Conservation (phyloP, 352 stramenopile species). For the Hyaloperonospora brassicae region DNA sequence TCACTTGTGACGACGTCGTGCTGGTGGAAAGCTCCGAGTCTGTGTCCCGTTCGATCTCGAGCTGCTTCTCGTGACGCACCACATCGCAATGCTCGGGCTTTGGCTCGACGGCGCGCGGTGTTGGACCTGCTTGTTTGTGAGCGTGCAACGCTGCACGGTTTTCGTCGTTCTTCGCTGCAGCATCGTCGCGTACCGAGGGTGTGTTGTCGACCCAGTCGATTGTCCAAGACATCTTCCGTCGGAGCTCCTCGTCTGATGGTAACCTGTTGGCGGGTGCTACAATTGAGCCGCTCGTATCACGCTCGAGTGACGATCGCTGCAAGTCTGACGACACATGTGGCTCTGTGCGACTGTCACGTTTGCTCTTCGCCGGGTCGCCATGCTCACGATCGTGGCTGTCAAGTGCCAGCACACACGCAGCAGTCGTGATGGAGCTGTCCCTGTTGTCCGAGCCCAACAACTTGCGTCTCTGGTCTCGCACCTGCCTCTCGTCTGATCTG, state of each 20-base stretch:
- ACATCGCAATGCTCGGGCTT: background rate
- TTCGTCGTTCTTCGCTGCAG: background rate
- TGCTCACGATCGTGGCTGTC: slow-evolving; percentile 6
- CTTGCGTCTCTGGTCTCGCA: slow-evolving; percentile 14
- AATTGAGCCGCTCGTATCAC: slow-evolving; percentile 6
- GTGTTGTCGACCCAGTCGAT: slow-evolving; percentile 21
- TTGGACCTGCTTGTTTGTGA: background rate
- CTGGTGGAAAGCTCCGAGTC: background rate
- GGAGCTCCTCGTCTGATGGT: slow-evolving; percentile 7
- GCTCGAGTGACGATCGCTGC: slow-evolving; percentile 11
- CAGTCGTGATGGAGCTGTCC: slow-evolving; percentile 9
- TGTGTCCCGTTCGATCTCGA: background rate
- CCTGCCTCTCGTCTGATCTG: slow-evolving; percentile 1
- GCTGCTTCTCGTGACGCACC: background rate
- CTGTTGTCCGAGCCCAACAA: slow-evolving; percentile 3
- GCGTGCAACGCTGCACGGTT: background rate
- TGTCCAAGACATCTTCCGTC: slow-evolving; percentile 18
- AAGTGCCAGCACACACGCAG: slow-evolving; percentile 23
- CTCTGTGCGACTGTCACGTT: slow-evolving; percentile 13
- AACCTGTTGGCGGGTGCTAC: background rate
- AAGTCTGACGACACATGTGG: background rate
- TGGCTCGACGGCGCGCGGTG: too few species aligned
- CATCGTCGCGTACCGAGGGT: background rate
- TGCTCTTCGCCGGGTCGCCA: slow-evolving; percentile 12
- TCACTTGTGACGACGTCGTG: slow-evolving; percentile 8